Conservation (phyloP, 2,329 filamentous ascomycete species). For the Emergomyces pasteurianus region DNA sequence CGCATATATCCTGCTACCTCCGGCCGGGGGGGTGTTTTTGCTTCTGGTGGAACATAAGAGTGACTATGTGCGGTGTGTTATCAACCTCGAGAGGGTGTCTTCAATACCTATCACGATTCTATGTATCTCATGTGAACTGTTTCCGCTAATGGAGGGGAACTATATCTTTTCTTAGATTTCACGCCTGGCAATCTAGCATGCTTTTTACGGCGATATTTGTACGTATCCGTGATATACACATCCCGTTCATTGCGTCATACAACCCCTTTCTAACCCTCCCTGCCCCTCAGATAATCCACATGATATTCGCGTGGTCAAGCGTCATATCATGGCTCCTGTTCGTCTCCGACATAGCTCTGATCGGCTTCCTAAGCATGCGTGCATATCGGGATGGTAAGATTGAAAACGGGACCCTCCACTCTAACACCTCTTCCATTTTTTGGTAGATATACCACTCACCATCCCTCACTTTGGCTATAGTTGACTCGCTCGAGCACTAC, state of each 20-base stretch:
- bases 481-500: slow-evolving; percentile 55
- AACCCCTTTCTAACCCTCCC: neutral
- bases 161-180: slow-evolving; percentile 50
- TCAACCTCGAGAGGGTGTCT: neutral
- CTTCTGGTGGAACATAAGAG: slow-evolving; percentile 85
- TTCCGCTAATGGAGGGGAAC: neutral
- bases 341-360: slow-evolving; percentile 59
- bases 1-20: slow-evolving; percentile 76
- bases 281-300: slow-evolving; percentile 57
- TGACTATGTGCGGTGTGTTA: slow-evolving; percentile 75
- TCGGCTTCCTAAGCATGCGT: slow-evolving; percentile 61
- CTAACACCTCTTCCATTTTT: neutral
- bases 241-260: neutral
- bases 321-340: slow-evolving; percentile 79
- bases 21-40: slow-evolving; percentile 71
- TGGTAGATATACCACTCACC: neutral
- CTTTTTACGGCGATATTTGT: slow-evolving; percentile 60
- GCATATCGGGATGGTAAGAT: slow-evolving; percentile 71
- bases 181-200: slow-evolving; percentile 88
- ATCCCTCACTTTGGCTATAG: slow-evolving; percentile 23
- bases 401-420: neutral
- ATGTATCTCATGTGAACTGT: neutral
- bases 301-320: slow-evolving; percentile 74
- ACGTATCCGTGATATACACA: slow-evolving; percentile 12
- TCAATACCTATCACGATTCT: neutral